Evolutionary conservation across 2,329 filamentous ascomycete species (phyloP).

Genomic region (Ramichloridium luteum): DNA sequence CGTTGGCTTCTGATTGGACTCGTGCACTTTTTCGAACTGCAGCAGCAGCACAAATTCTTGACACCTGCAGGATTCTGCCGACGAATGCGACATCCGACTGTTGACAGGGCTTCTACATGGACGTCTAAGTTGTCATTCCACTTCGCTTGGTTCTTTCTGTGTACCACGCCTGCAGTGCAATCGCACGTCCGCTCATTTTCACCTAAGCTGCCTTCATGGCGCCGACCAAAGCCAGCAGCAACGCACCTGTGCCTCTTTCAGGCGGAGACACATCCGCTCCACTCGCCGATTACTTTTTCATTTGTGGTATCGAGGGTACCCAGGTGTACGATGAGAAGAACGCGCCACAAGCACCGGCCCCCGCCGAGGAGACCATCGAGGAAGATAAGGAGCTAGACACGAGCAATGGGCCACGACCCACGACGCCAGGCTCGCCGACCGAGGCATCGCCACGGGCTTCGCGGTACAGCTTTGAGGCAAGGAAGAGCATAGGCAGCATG

Average conservation of each 20-base stretch:
- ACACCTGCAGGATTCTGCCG: too few species aligned
- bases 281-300: slow-evolving; percentile 57
- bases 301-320: slow-evolving; percentile 41
- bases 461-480: slow-evolving; percentile 34
- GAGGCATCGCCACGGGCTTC: slow-evolving; percentile 28
- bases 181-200: slow-evolving; percentile 13
- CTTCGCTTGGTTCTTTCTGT: too few species aligned
- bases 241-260: slow-evolving; percentile 23
- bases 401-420: slow-evolving; percentile 36
- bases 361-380: slow-evolving; percentile 46
- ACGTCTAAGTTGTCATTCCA: too few species aligned
- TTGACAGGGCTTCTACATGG: too few species aligned
- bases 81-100: too few species aligned
- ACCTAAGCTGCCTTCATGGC: slow-evolving; percentile 10
- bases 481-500: slow-evolving; percentile 41
- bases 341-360: slow-evolving; percentile 12
- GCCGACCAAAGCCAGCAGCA: slow-evolving; percentile 12
- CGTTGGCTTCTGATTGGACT: too few species aligned
- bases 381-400: slow-evolving; percentile 44
- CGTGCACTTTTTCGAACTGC: too few species aligned
- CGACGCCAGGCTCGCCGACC: slow-evolving; percentile 32
- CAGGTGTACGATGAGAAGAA: slow-evolving; percentile 38
- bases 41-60: too few species aligned
- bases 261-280: slow-evolving; percentile 36
- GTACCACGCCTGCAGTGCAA: too few species aligned